Evolutionary conservation across 2,329 filamentous ascomycete species (phyloP).

Genomic region (Scytalidium sp.): DNA sequence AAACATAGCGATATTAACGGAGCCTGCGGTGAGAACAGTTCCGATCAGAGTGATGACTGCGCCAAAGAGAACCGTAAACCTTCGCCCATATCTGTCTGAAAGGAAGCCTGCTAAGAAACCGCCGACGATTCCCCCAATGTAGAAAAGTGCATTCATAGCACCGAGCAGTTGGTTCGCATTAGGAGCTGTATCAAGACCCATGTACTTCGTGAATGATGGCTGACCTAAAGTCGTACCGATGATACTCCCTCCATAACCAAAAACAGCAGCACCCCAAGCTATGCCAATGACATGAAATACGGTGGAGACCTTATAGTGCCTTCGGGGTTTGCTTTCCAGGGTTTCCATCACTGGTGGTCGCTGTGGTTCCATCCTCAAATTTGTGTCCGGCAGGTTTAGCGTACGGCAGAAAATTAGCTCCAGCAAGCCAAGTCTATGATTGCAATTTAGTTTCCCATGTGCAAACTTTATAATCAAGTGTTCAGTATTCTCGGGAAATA

Average conservation of each 20-base stretch:
- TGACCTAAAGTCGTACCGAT: neutral
- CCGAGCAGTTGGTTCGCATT: neutral
- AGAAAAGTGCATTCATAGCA: neutral
- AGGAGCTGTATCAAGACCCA: constrained; percentile 1
- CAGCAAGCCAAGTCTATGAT: no score
- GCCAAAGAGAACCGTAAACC: neutral
- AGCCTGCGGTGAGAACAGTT: neutral
- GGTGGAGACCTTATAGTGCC: no score
- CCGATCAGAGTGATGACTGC: neutral
- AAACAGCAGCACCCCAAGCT: neutral
- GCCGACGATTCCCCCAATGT: neutral
- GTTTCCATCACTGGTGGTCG: no score
- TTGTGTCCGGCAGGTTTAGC: no score
- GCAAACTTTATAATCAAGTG: no score
- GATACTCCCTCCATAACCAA: neutral
- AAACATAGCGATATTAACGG: constrained; percentile 4
- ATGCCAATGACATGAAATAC: neutral
- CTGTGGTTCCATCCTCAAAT: no score
- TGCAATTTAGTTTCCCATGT: no score
- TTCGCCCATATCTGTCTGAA: constrained; percentile 1
- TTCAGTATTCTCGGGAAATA: no score
- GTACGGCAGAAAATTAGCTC: no score
- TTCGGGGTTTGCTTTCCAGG: no score
- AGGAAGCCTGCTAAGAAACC: neutral
- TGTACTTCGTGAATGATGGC: constrained; percentile 3